Conservation (phyloP, 2,329 filamentous ascomycete species). For the Fusarium sterilihyphosum region DNA sequence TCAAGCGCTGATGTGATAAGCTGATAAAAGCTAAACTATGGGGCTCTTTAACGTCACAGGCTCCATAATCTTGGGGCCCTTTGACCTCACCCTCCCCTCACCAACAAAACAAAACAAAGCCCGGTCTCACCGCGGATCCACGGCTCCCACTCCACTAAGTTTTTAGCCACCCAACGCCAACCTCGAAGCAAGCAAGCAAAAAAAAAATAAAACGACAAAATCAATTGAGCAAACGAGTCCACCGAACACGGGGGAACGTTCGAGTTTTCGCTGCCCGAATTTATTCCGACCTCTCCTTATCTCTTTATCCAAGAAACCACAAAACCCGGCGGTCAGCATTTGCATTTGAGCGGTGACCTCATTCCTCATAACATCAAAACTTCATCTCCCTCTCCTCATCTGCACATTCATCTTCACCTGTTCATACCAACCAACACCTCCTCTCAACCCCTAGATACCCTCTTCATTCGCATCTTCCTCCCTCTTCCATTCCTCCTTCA, state of each 20-base stretch:
- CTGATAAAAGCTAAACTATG: constrained; percentile 21
- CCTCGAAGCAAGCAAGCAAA: not conserved
- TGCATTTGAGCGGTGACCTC: constrained; percentile 27
- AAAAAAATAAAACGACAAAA: not conserved
- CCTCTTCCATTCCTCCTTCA: not conserved
- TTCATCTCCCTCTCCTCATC: not conserved
- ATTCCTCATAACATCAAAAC: constrained; percentile 23
- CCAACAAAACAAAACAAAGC: not conserved
- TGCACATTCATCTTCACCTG: not conserved
- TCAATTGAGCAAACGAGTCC: constrained; percentile 1
- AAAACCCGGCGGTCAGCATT: constrained; percentile 37
- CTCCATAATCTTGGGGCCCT: constrained; percentile 9
- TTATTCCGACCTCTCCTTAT: constrained; percentile 25
- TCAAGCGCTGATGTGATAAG: constrained; percentile 22
- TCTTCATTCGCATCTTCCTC: not conserved
- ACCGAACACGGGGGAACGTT: constrained; percentile 33
- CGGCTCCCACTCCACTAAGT: constrained; percentile 4
- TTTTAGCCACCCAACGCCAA: constrained; percentile 16
- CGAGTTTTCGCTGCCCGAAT: constrained; percentile 25
- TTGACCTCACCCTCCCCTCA: constrained; percentile 1
- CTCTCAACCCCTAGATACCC: not conserved
- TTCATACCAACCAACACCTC: not conserved
- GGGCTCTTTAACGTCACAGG: constrained; percentile 19
- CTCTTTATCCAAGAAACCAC: not conserved
- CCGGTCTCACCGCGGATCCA: constrained; percentile 8